Conservation (phyloP, 2,329 filamentous ascomycete species). For the Paecilomyces fulvus region DNA sequence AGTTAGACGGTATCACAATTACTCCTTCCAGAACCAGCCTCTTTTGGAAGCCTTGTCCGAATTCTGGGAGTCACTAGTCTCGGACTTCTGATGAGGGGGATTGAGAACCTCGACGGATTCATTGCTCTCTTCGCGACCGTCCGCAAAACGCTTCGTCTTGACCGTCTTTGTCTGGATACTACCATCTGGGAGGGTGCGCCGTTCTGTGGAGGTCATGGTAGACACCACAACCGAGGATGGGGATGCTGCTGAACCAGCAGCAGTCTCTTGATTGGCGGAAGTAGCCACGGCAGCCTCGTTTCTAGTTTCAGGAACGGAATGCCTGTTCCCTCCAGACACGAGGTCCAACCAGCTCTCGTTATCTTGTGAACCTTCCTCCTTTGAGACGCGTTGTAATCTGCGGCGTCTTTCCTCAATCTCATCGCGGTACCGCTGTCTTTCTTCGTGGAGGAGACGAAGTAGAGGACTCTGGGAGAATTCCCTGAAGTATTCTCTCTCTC, state of each 20-base stretch:
- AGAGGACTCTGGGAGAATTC: slow-evolving; percentile 25
- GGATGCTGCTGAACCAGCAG: slow-evolving; percentile 8
- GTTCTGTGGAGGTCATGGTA: slow-evolving; percentile 50
- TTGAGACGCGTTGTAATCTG: neutral
- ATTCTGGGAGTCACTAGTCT: slow-evolving; percentile 4
- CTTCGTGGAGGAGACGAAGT: slow-evolving; percentile 26
- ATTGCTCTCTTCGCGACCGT: slow-evolving; percentile 52
- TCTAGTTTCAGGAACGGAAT: slow-evolving; percentile 13
- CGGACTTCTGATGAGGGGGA: slow-evolving; percentile 10
- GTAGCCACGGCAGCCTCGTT: slow-evolving; percentile 1
- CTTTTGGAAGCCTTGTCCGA: slow-evolving; percentile 10
- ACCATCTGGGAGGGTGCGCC: slow-evolving; percentile 47
- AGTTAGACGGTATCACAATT: neutral
- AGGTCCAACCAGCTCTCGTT: slow-evolving; percentile 20
- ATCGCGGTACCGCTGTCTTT: slow-evolving; percentile 16
- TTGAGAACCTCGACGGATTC: slow-evolving; percentile 42
- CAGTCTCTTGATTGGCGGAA: neutral
- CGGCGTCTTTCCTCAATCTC: slow-evolving; percentile 10
- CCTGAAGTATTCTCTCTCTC: slow-evolving; percentile 22
- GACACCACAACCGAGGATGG: slow-evolving; percentile 38
- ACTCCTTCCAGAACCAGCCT: slow-evolving; percentile 32
- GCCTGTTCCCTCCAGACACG: slow-evolving; percentile 16
- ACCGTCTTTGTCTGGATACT: slow-evolving; percentile 50
- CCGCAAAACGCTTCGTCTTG: slow-evolving; percentile 50
- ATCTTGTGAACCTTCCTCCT: slow-evolving; percentile 8